These are phyloP conservation scores for Dendryphion nanum DNA, from an alignment of 2,329 filamentous ascomycete genomes.

Conservation along the genomic window DNA sequence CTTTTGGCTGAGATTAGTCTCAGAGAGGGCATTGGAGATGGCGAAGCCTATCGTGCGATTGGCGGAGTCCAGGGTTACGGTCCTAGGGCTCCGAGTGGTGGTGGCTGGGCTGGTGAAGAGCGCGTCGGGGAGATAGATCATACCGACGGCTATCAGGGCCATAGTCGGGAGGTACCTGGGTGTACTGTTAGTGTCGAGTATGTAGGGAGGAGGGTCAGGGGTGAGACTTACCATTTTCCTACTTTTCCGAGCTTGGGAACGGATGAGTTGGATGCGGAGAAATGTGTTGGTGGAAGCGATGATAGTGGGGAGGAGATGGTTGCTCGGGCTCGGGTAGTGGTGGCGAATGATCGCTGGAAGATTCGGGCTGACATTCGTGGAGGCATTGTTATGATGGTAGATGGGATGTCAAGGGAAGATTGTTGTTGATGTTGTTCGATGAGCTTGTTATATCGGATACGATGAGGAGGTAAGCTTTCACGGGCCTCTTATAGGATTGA, in stretches of 20 bases:
- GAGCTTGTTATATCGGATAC: neutral
- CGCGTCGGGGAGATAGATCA: slow-evolving; percentile 25
- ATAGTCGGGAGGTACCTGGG: slow-evolving; percentile 35
- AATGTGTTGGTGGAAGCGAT: slow-evolving; percentile 16
- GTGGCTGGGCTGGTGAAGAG: slow-evolving; percentile 8
- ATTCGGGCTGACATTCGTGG: slow-evolving; percentile 24
- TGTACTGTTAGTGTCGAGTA: slow-evolving; percentile 5
- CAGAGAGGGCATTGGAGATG: slow-evolving; percentile 28
- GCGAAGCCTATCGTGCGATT: slow-evolving; percentile 34
- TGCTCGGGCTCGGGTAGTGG: slow-evolving; percentile 23
- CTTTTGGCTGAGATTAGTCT: slow-evolving; percentile 28
- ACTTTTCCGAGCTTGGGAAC: slow-evolving; percentile 33
- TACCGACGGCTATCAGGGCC: slow-evolving; percentile 31
- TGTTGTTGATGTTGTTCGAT: too few relatives aligned
- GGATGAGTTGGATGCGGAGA: slow-evolving; percentile 19
- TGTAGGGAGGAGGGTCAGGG: neutral
- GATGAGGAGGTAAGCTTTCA: neutral
- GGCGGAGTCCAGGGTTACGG: slow-evolving; percentile 28
- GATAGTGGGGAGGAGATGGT: slow-evolving; percentile 20
- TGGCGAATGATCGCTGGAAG: slow-evolving; percentile 29
- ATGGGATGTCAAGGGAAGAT: too few relatives aligned
- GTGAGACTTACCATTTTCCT: slow-evolving; percentile 29
- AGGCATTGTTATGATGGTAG: slow-evolving; percentile 22
- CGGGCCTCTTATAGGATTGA: neutral
- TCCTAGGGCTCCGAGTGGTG: slow-evolving; percentile 17